Base-by-base conservation (phyloP, 345 rosid species). In the Acer yangbiense region DNA sequence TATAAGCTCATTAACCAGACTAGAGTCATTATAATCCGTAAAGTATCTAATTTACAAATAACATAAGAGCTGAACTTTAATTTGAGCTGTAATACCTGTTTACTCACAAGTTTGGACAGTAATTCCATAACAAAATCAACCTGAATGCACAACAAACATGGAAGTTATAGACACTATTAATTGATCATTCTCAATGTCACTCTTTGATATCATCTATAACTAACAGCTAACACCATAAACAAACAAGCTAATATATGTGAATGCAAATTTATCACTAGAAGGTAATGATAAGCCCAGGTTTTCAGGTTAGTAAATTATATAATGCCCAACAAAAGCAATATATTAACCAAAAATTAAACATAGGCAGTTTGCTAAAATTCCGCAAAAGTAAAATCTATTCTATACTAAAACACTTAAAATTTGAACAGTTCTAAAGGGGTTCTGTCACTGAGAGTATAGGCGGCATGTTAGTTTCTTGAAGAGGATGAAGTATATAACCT, bases 101-200 rank as follows among this genome's bases (percentile, higher is more conserved):
- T 92, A 62, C 78, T 89, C 63, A 95, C 98, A 79, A 94, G 94
- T 89, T 92, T 96, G 78, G 97, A 92, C 68, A 94, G 91, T 75
- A 96, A 86, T 85, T 91, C 97, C 99, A 95, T 95, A 58, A 93
- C 97, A 84, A 95, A 95, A 85, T 93, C 97, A 82, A 95, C 97
- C 97, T 95, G 85, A 78, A 76, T 32, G 63, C 72, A 65, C 72
- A 78, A 23, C 68, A 66, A 76, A 61, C 44, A 71, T 6, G 20
- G 23, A 20, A 58, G 55, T 35, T 20, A 54, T 60, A 14, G 25
- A 65, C 25, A 65, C 61, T 41, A 48, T 54, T 43, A 41, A 64
- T 12, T 43, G 44, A 78, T 52, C 43, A 69, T n/a, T 41, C 60
- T 35, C 9, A 41, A 60, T 44, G 62, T 44, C 29, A 27, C 74